A percentile compares a stretch with the other conserved stretches of the same genome.
Conservation (phyloP, 495 filamentous ascomycete genomes). For the Tuber aestivum region DNA sequence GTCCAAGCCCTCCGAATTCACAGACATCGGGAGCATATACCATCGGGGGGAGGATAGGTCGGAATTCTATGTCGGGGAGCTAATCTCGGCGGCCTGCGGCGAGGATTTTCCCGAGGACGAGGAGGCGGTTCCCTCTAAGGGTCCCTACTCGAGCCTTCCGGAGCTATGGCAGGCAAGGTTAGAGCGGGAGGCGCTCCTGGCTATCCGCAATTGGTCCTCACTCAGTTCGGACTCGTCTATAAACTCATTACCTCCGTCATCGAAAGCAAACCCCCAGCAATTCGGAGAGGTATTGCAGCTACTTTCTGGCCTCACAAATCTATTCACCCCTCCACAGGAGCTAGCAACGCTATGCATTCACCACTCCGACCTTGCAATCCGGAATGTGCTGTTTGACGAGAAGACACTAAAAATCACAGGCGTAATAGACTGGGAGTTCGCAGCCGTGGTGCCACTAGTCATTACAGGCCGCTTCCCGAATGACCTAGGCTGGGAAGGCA, state of each 20-base stretch:
- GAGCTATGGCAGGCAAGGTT: slow-evolving; percentile 40
- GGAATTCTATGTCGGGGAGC: slow-evolving; percentile 39
- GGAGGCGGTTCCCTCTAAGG: slow-evolving; percentile 27
- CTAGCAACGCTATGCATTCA: slow-evolving; percentile 41
- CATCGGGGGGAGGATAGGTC: slow-evolving; percentile 19
- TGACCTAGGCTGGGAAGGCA: slow-evolving; percentile 42
- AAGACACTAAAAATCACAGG: slow-evolving; percentile 42
- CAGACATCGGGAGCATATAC: slow-evolving; percentile 41
- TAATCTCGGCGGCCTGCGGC: slow-evolving; percentile 34
- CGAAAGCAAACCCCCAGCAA: slow-evolving; percentile 38
- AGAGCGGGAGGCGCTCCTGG: slow-evolving; percentile 37
- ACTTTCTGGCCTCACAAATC: slow-evolving; percentile 31
- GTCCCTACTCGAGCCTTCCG: slow-evolving; percentile 34
- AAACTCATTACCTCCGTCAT: slow-evolving; percentile 31
- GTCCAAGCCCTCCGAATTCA: slow-evolving; percentile 41
- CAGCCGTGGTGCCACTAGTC: slow-evolving; percentile 39
- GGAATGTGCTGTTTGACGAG: slow-evolving; percentile 42
- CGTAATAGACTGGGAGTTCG: slow-evolving; percentile 43
- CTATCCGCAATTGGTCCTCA: slow-evolving; percentile 39
- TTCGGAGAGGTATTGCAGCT: slow-evolving; percentile 40
- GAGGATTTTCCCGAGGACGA: slow-evolving; percentile 22
- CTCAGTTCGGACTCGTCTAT: slow-evolving; percentile 36
- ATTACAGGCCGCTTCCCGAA: slow-evolving; percentile 40
- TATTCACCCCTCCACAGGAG: slow-evolving; percentile 39
- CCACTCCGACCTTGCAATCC: slow-evolving; percentile 41